phyloP scores from a whole-genome alignment of 1,139 yeast species.

The Nakaseomyces nivariensis region DNA sequence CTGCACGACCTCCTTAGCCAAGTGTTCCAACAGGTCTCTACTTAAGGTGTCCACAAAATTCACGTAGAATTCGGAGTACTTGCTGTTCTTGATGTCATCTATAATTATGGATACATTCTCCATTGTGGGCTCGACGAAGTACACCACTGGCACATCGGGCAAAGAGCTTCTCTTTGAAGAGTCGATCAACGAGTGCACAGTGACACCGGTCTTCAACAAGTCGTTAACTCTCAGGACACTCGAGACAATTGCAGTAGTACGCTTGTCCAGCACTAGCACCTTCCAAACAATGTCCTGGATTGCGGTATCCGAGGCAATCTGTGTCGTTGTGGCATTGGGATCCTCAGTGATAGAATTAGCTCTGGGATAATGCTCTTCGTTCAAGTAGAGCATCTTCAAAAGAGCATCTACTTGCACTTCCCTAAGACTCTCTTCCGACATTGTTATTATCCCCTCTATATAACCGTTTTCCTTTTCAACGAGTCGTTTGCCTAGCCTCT shows the following conservation, averaged over 20 bases:
- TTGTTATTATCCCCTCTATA: too few relatives aligned
- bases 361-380: slow-evolving; percentile 1
- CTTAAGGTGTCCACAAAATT: slow-evolving; percentile 77
- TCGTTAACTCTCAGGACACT: slow-evolving; percentile 88
- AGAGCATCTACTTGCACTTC: slow-evolving; percentile 37
- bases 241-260: slow-evolving; percentile 77
- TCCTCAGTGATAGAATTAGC: neutral
- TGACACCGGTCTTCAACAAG: slow-evolving; percentile 75
- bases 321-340: neutral
- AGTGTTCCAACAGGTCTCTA: slow-evolving; percentile 73
- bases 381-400: slow-evolving; percentile 72
- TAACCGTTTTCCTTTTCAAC: too few relatives aligned
- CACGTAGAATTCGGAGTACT: slow-evolving; percentile 69
- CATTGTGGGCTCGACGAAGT: slow-evolving; percentile 79
- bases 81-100: slow-evolving; percentile 60
- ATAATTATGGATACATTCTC: slow-evolving; percentile 63
- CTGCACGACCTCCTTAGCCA: slow-evolving; percentile 73
- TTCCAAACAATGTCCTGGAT: slow-evolving; percentile 75
- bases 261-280: slow-evolving; percentile 72
- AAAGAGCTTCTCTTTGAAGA: slow-evolving; percentile 58
- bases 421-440: slow-evolving; percentile 13
- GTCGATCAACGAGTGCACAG: slow-evolving; percentile 73
- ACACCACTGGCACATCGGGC: slow-evolving; percentile 90
- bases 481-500: too few relatives aligned
- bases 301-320: slow-evolving; percentile 7